phyloP scores from a whole-genome alignment of 2,329 filamentous ascomycete species.

The Elsinoe batatas region DNA sequence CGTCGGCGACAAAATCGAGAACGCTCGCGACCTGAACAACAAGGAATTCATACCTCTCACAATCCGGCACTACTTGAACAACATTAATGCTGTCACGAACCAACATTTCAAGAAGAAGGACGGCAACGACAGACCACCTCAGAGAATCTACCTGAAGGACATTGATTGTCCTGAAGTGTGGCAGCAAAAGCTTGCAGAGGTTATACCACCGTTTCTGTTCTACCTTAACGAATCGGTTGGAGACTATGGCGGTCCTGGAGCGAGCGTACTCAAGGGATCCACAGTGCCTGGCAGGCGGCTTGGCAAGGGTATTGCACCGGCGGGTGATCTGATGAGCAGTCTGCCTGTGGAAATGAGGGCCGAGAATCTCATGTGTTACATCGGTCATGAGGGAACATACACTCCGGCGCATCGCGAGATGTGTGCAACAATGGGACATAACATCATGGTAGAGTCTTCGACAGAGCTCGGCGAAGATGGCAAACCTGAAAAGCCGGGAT shows the following conservation, averaged over 20 bases:
- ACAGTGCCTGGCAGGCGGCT: conserved; percentile 36
- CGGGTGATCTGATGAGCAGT: conserved; percentile 91
- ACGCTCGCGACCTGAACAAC: conserved; percentile 67
- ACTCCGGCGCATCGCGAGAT: conserved; percentile 94
- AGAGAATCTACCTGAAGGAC: conserved; percentile 90
- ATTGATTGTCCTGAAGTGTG: conserved; percentile 89
- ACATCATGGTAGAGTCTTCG: conserved; percentile 95
- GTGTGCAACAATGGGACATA: conserved; percentile 92
- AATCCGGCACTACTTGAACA: conserved; percentile 79
- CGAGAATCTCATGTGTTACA: conserved; percentile 96
- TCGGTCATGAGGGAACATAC: conserved; percentile 94
- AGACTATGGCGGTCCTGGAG: conserved; percentile 45
- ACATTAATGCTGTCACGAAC: conserved; percentile 72
- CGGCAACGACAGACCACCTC: conserved; percentile 66
- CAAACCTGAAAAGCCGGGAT: conserved; percentile 64
- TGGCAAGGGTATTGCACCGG: conserved; percentile 54
- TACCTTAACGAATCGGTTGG: conserved; percentile 78
- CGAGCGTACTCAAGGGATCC: conserved; percentile 38
- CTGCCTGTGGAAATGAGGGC: conserved; percentile 80
- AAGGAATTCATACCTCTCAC: conserved; percentile 73
- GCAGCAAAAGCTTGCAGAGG: conserved; percentile 65
- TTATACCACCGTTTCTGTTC: conserved; percentile 73
- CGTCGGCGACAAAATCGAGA: conserved; percentile 73
- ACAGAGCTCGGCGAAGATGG: conserved; percentile 52
- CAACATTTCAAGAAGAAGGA: conserved; percentile 60